phyloP scores from a whole-genome alignment of 306 rosid species.

The Vicia faba region DNA sequence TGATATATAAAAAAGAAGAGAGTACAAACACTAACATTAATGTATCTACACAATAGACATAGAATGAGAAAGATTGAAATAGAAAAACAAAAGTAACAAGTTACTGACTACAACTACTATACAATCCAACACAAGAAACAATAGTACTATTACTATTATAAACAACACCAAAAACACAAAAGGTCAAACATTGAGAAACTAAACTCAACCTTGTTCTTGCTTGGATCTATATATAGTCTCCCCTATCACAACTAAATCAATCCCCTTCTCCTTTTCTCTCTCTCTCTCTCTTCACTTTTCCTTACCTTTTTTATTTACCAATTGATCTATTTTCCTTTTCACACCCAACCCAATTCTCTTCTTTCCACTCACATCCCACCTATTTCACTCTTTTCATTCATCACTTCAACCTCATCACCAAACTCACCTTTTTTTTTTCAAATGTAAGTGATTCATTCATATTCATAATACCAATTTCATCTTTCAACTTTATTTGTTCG shows the following conservation, averaged over 20 bases:
- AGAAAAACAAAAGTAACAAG: not conserved
- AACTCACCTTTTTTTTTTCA: conserved; percentile 12
- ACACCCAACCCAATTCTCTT: conserved; percentile 27
- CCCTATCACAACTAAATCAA: conserved; percentile 30
- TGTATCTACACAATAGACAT: not conserved
- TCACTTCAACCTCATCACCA: conserved; percentile 25
- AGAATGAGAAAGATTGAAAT: not conserved
- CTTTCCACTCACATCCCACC: conserved; percentile 34
- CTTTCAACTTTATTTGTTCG: conserved; percentile 1
- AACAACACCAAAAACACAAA: conserved; percentile 35
- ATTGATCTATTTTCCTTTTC: conserved; percentile 33
- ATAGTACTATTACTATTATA: conserved; percentile 13
- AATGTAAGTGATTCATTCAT: conserved; percentile 34
- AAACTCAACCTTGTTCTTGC: conserved; percentile 26
- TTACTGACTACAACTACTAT: conserved; percentile 10
- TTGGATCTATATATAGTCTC: conserved; percentile 54
- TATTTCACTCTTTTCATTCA: conserved; percentile 23
- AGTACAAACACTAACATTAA: not conserved
- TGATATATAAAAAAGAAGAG: too few species aligned
- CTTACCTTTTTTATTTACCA: conserved; percentile 39
- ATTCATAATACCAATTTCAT: not conserved
- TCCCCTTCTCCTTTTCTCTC: conserved; percentile 32
- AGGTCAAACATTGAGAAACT: conserved; percentile 50
- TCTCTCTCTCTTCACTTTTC: conserved; percentile 23
- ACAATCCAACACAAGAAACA: conserved; percentile 13